Evolutionary conservation across 305 asterid genomes (phyloP).

Genomic region (Rubia tinctorum): DNA sequence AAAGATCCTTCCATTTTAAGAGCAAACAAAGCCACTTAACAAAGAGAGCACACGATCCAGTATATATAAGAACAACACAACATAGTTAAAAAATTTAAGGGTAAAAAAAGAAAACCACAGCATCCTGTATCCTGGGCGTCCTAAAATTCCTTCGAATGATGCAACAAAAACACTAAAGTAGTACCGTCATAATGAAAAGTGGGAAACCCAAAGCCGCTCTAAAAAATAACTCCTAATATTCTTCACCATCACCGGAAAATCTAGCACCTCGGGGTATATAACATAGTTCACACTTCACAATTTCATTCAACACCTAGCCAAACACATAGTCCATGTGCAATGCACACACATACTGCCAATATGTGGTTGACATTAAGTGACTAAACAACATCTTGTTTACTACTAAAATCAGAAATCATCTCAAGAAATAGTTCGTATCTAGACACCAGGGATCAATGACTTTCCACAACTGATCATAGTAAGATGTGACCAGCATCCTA

Average conservation of each 20-base stretch:
- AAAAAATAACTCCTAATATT: background rate
- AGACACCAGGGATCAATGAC: background rate
- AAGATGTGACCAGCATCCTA: background rate
- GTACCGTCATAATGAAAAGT: background rate
- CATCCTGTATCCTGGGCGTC: background rate
- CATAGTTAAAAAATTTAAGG: no score
- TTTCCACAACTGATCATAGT: background rate
- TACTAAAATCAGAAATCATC: background rate
- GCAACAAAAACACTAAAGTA: background rate
- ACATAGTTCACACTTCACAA: background rate
- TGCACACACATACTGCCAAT: background rate
- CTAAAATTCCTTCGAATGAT: background rate
- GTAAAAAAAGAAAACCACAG: no score
- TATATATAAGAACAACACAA: background rate
- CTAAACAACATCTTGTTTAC: background rate
- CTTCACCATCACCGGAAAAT: background rate
- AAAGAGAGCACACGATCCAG: background rate
- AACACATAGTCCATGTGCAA: slow-evolving; percentile 7
- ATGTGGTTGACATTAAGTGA: background rate
- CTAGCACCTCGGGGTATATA: background rate
- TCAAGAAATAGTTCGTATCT: background rate
- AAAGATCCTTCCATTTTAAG: background rate
- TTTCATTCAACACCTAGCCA: background rate
- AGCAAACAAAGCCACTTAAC: slow-evolving; percentile 1
- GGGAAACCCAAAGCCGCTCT: background rate